Percentiles rank a stretch among this genome's conserved stretches.
phyloP scores from a whole-genome alignment of 73 alveolate species.

The Paramecium sonneborni region DNA sequence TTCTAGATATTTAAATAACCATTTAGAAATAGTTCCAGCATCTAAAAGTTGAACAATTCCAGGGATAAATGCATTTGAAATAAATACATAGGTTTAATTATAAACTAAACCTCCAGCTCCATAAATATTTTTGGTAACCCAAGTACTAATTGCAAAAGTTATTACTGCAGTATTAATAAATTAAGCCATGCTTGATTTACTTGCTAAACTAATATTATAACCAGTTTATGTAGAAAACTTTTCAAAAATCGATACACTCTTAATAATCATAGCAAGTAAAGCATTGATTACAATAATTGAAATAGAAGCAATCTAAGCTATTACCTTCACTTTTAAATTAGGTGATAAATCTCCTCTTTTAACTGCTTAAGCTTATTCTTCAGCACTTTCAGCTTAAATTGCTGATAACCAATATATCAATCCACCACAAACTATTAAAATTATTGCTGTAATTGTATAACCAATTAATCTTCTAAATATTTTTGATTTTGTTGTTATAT shows the following conservation, averaged over 20 bases:
- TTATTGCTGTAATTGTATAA: constrained; percentile 2
- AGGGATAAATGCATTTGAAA: constrained; percentile 43
- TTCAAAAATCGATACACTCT: constrained; percentile 64
- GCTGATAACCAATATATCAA: constrained; percentile 57
- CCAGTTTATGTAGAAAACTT: constrained; percentile 74
- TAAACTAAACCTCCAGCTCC: constrained; percentile 52
- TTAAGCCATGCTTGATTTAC: constrained; percentile 68
- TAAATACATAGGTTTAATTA: constrained; percentile 57
- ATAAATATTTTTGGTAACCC: neutral
- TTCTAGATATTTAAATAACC: neutral
- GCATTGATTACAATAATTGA: constrained; percentile 67
- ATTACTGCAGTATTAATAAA: constrained; percentile 79
- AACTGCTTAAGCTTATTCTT: constrained; percentile 58
- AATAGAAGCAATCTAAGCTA: constrained; percentile 64
- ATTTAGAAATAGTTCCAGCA: constrained; percentile 25
- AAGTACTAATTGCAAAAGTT: constrained; percentile 63
- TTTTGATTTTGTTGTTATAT: constrained; percentile 37
- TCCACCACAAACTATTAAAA: constrained; percentile 66
- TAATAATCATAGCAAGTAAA: constrained; percentile 56
- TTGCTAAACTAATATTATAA: constrained; percentile 72
- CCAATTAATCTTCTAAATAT: constrained; percentile 47
- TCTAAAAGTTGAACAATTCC: neutral
- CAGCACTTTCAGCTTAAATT: constrained; percentile 1
- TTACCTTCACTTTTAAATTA: constrained; percentile 42
- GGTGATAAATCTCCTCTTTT: neutral